Evolutionary conservation across 345 rosid genomes (phyloP).

Genomic region (Rhodomyrtus tomentosa): DNA sequence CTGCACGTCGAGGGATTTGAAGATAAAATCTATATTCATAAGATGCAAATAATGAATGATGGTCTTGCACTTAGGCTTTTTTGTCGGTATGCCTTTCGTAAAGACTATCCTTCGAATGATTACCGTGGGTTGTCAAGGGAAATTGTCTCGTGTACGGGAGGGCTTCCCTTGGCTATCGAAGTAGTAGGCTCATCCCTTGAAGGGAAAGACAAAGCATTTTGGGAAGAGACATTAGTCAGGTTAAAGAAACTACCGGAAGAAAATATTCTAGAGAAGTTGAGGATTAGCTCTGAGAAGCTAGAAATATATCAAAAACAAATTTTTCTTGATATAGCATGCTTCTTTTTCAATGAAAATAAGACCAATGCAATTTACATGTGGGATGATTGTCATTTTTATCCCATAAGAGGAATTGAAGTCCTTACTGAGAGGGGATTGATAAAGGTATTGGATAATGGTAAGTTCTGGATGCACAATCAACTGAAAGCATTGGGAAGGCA

Average conservation of each 20-base stretch:
- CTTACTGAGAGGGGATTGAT: neutral
- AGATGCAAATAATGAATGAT: no score
- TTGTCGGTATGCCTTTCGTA: no score
- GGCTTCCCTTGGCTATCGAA: neutral
- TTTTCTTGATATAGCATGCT: constrained; percentile 1
- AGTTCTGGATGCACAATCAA: constrained; percentile 5
- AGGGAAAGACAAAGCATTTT: neutral
- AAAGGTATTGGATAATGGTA: neutral
- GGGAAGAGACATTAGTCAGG: neutral
- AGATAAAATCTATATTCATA: no score
- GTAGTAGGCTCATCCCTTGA: neutral
- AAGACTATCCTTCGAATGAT: no score
- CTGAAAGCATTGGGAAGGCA: constrained; percentile 2
- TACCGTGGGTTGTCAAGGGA: no score
- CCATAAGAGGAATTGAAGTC: neutral
- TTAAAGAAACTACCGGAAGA: neutral
- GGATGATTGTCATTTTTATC: neutral
- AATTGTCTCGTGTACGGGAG: no score
- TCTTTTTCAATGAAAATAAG: neutral
- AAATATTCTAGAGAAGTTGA: neutral
- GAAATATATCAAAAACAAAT: neutral
- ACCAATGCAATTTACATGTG: neutral
- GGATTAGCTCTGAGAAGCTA: neutral
- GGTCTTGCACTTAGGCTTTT: no score
- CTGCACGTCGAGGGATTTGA: no score